A percentile compares a stretch with the other conserved stretches of the same genome.
Evolutionary conservation across 2,329 filamentous ascomycete species (phyloP).

Genomic region (Fusarium floridanum): DNA sequence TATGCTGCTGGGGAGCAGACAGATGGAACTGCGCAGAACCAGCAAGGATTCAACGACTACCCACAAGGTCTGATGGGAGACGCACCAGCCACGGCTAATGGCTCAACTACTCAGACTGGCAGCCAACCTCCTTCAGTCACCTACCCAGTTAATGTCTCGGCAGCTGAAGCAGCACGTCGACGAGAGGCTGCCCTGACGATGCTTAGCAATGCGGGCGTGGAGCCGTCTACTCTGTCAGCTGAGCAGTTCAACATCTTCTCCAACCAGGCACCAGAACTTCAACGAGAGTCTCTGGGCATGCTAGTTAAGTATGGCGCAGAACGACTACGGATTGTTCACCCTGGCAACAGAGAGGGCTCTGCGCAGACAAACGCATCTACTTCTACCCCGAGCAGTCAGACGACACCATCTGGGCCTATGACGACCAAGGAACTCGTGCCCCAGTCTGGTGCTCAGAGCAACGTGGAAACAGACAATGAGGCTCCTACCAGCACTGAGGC

Average conservation of each 20-base stretch:
- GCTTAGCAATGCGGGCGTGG: slow-evolving; percentile 61
- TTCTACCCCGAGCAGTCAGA: slow-evolving; percentile 38
- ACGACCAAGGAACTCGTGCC: slow-evolving; percentile 51
- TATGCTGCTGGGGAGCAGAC: slow-evolving; percentile 26
- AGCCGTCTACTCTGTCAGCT: slow-evolving; percentile 63
- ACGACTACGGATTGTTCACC: slow-evolving; percentile 68
- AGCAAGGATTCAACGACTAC: slow-evolving; percentile 30
- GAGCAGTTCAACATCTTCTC: slow-evolving; percentile 72
- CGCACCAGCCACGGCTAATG: slow-evolving; percentile 15
- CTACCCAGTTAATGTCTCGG: slow-evolving; percentile 52
- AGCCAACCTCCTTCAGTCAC: slow-evolving; percentile 22
- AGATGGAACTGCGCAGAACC: slow-evolving; percentile 7
- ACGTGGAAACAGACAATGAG: slow-evolving; percentile 24
- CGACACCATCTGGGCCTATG: slow-evolving; percentile 43
- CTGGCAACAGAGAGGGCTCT: slow-evolving; percentile 54
- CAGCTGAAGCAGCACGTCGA: slow-evolving; percentile 64
- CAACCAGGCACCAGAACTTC: slow-evolving; percentile 69
- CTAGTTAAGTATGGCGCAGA: slow-evolving; percentile 70
- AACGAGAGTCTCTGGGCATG: slow-evolving; percentile 68
- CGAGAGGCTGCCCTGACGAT: slow-evolving; percentile 62
- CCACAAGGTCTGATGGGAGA: slow-evolving; percentile 31
- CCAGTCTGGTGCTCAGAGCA: slow-evolving; percentile 35
- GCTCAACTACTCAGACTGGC: slow-evolving; percentile 13
- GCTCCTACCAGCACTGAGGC: slow-evolving; percentile 4
- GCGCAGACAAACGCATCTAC: slow-evolving; percentile 45